Evolutionary conservation across 768 basidiomycete species (phyloP), one percentile per base, ranked within the genome.

Genomic region (Termitomyces sp.): DNA sequence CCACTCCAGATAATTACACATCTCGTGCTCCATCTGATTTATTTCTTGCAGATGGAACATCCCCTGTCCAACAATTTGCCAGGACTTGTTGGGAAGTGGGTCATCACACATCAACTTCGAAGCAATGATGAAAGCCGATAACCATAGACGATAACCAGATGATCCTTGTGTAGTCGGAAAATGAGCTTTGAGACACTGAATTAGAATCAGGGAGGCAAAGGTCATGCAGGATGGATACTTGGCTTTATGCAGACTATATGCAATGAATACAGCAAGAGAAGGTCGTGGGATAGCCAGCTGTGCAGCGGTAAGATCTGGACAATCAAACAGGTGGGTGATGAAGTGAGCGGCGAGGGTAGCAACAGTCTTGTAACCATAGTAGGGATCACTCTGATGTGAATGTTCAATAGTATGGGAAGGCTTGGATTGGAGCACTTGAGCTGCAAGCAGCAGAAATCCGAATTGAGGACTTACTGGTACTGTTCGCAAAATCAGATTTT

Each of bases 11-110:
- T 98, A 98, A 15, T 83, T 77, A 64, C 80, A 93, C 87, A 97
- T 94, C 71, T 95, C 93, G 22, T 92, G 76, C 74, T 95, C 94
- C 93, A 95, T 94, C 77, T 95, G 93, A 70, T 97, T 97, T 65
- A 97, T 88, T 78, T 95, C 94, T 43, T 88, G 80, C 7, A 95
- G 73, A 3, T 76, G 78, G 63, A 94, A 95, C 83, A 93, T 87
- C 27, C 84, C 86, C 68, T 94, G 91, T 0, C 89, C 92, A 38
- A 95, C 93, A 43, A 94, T 88, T 5, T 84, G 82, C 93, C 93
- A 95, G 0, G 88, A 90, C 66, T 93, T 92, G 80, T 94, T 94
- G 15, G 89, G 91, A 68, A 94, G 94, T 0, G 91, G 94, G 63
- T 94, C 92, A 74, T 95, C 92, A 71, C 92, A 94, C 45, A 93